These are phyloP conservation scores for Dryas octopetala DNA, from an alignment of 306 rosid species.

Conservation along the genomic window DNA sequence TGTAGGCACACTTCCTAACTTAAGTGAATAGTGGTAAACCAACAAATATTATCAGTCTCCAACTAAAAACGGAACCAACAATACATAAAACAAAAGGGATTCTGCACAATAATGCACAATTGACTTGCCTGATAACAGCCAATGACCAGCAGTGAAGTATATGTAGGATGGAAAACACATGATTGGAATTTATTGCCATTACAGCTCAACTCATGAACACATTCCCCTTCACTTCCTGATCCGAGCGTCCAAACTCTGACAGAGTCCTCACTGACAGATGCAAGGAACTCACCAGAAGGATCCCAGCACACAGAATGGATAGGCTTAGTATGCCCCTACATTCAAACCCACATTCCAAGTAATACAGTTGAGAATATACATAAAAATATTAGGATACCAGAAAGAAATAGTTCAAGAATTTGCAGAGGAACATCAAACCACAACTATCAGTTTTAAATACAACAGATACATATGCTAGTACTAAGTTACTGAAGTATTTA, in stretches of 20 bases:
- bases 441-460: not conserved
- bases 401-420: not conserved
- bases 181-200: conserved; percentile 84
- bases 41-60: not conserved
- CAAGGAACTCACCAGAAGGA: conserved; percentile 87
- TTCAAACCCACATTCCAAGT: conserved; percentile 29
- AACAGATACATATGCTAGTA: conserved; percentile 4
- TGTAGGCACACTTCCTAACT: not conserved
- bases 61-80: not conserved
- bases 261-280: conserved; percentile 95
- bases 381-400: not conserved
- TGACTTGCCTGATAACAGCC: conserved; percentile 93
- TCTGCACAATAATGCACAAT: not conserved
- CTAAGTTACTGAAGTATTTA: not conserved
- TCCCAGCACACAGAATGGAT: conserved; percentile 85
- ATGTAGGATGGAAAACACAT: conserved; percentile 87
- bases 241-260: conserved; percentile 90
- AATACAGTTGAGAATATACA: not conserved
- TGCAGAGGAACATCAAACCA: not conserved
- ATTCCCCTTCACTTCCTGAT: conserved; percentile 77
- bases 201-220: conserved; percentile 84
- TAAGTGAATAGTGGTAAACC: not conserved
- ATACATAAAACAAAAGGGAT: not conserved
- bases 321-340: conserved; percentile 79
- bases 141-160: conserved; percentile 77